Percentiles rank a stretch among this genome's conserved stretches.
These are phyloP conservation scores for Articulospora tetracladia DNA, from an alignment of 495 filamentous ascomycete genomes.

Conservation along the genomic window DNA sequence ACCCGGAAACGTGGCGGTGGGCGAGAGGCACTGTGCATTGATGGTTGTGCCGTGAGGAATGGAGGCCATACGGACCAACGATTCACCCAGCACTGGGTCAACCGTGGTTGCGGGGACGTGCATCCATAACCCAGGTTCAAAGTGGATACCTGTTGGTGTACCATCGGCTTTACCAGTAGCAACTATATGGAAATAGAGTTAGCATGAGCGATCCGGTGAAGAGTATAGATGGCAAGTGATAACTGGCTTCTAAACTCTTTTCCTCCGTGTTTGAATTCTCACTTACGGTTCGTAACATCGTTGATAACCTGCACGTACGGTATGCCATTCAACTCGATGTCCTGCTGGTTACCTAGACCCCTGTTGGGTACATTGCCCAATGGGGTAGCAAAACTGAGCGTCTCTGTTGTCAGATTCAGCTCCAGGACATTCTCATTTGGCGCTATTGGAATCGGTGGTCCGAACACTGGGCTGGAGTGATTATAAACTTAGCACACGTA, in stretches of 20 bases:
- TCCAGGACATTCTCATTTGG: constrained; percentile 22
- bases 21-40: constrained; percentile 27
- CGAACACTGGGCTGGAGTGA: not conserved
- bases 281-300: constrained; percentile 85
- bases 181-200: constrained; percentile 11
- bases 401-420: constrained; percentile 22
- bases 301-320: constrained; percentile 97
- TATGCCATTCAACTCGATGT: constrained; percentile 47
- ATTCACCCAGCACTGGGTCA: constrained; percentile 13
- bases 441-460: not conserved
- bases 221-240: too few species aligned
- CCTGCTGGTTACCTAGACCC: constrained; percentile 13
- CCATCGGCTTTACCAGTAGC: constrained; percentile 22
- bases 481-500: too few species aligned
- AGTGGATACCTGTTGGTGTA: constrained; percentile 19
- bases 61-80: constrained; percentile 27
- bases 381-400: constrained; percentile 11
- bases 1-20: constrained; percentile 12
- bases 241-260: too few species aligned
- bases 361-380: constrained; percentile 24
- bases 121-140: constrained; percentile 27
- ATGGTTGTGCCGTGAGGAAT: constrained; percentile 34
- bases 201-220: too few species aligned
- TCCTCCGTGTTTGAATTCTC: too few species aligned
- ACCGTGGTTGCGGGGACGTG: constrained; percentile 17